These are phyloP conservation scores for Flammula alnicola DNA, from an alignment of 1,284 basidiomycete species.

Conservation along the genomic window DNA sequence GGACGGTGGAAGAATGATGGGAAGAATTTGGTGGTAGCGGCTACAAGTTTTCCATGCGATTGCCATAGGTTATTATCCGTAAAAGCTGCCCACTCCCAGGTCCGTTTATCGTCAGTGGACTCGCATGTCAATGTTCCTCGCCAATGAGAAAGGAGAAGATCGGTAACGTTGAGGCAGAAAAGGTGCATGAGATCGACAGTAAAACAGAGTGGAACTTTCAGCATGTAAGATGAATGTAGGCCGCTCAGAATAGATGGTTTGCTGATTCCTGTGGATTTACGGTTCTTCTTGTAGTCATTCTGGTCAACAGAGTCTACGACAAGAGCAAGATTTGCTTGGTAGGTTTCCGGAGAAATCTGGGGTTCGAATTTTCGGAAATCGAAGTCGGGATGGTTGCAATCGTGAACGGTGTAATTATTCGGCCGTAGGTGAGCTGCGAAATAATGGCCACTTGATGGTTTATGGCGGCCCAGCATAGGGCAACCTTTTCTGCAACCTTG, in stretches of 20 bases:
- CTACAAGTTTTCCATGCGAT: constrained; percentile 35
- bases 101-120: constrained; percentile 19
- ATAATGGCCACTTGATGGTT: constrained; percentile 29
- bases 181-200: constrained; percentile 26
- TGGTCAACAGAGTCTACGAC: background rate
- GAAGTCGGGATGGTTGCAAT: constrained; percentile 31
- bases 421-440: constrained; percentile 32
- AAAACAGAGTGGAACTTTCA: constrained; percentile 23
- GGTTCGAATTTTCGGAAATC: too few relatives aligned
- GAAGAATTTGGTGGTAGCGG: constrained; percentile 27
- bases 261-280: constrained; percentile 19
- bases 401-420: constrained; percentile 27
- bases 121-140: constrained; percentile 23
- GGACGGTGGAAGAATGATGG: constrained; percentile 36
- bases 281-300: constrained; percentile 4
- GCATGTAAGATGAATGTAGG: constrained; percentile 4
- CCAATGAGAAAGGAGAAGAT: constrained; percentile 22
- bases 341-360: constrained; percentile 1
- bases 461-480: constrained; percentile 32
- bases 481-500: constrained; percentile 31
- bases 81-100: constrained; percentile 41
- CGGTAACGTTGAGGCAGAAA: constrained; percentile 12
- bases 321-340: background rate
- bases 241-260: constrained; percentile 22
- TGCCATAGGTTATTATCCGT: constrained; percentile 29